These are phyloP conservation scores for Smittium culicis DNA, from an alignment of 371 early-diverging fungal genomes.

Conservation along the genomic window DNA sequence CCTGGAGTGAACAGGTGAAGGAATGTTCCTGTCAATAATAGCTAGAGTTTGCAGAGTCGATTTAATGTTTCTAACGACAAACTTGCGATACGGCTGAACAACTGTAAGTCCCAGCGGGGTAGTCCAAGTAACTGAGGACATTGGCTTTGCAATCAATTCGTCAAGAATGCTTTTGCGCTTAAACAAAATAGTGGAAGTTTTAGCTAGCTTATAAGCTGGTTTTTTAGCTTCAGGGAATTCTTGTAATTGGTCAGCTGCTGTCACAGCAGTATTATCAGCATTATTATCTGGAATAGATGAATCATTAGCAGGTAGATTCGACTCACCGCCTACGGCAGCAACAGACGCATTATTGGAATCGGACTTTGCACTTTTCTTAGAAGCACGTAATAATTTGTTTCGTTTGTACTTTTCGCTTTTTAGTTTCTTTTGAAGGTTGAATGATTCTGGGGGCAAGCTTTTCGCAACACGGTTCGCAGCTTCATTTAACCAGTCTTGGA, in stretches of 20 bases:
- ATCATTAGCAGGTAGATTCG: neutral
- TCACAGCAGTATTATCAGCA: conserved; percentile 14
- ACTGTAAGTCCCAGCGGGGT: conserved; percentile 89
- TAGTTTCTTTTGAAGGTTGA: conserved; percentile 32
- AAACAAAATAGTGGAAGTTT: conserved; percentile 10
- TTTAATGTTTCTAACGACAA: conserved; percentile 41
- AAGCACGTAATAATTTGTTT: conserved; percentile 13
- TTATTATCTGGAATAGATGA: neutral
- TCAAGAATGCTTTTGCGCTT: conserved; percentile 29
- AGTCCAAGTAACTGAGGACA: conserved; percentile 90
- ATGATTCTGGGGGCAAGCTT: conserved; percentile 49
- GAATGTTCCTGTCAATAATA: conserved; percentile 51
- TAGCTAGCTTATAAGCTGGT: conserved; percentile 8
- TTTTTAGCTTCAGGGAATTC: conserved; percentile 12
- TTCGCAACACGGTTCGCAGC: conserved; percentile 71
- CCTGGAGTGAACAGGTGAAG: conserved; percentile 68
- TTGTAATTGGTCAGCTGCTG: neutral
- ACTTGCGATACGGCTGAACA: conserved; percentile 89
- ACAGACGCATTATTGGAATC: neutral
- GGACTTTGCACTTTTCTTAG: conserved; percentile 14
- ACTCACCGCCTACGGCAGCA: neutral
- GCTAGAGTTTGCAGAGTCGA: conserved; percentile 71
- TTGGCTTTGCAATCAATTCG: conserved; percentile 38
- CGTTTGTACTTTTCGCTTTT: conserved; percentile 12
- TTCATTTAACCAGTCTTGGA: conserved; percentile 89